Evolutionary conservation across 2,329 filamentous ascomycete species (phyloP).

Genomic region (Knufia petricola): DNA sequence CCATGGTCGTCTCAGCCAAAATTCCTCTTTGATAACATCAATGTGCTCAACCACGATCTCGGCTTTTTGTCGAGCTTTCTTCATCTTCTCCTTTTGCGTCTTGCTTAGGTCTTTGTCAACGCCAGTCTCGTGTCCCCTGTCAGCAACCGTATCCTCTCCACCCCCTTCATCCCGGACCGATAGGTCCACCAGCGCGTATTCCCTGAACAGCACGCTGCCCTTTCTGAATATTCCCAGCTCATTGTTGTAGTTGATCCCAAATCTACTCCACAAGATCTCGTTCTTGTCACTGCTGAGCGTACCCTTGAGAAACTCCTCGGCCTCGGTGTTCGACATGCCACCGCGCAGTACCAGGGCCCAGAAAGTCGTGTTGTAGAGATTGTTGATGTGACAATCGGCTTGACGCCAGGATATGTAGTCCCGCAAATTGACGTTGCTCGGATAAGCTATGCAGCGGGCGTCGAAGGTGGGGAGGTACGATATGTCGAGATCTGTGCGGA

Average conservation of each 20-base stretch:
- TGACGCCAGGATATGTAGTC: slow-evolving; percentile 98
- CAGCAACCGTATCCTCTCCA: not conserved
- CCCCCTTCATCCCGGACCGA: not conserved
- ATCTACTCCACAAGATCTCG: slow-evolving; percentile 82
- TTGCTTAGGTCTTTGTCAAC: slow-evolving; percentile 39
- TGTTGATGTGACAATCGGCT: slow-evolving; percentile 97
- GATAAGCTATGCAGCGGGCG: slow-evolving; percentile 83
- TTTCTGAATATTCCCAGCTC: slow-evolving; percentile 89
- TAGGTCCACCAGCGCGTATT: slow-evolving; percentile 57
- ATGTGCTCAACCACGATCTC: slow-evolving; percentile 72
- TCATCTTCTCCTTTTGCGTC: slow-evolving; percentile 73
- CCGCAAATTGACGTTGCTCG: slow-evolving; percentile 66
- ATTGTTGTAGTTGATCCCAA: slow-evolving; percentile 95
- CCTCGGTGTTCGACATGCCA: slow-evolving; percentile 64
- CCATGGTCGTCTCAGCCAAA: slow-evolving; percentile 85
- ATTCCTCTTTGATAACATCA: slow-evolving; percentile 91
- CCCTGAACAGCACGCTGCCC: slow-evolving; percentile 79
- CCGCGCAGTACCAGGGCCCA: slow-evolving; percentile 78
- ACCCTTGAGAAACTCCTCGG: slow-evolving; percentile 72
- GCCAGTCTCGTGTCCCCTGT: not conserved
- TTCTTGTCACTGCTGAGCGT: slow-evolving; percentile 84
- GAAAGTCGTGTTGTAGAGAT: slow-evolving; percentile 95
- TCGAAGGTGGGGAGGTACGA: slow-evolving; percentile 70
- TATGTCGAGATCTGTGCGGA: not conserved
- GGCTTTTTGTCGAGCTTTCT: slow-evolving; percentile 71